A percentile compares a stretch with the other conserved stretches of the same genome.
These are phyloP conservation scores for Penicillium silybi DNA, from an alignment of 495 filamentous ascomycete species.

Conservation along the genomic window DNA sequence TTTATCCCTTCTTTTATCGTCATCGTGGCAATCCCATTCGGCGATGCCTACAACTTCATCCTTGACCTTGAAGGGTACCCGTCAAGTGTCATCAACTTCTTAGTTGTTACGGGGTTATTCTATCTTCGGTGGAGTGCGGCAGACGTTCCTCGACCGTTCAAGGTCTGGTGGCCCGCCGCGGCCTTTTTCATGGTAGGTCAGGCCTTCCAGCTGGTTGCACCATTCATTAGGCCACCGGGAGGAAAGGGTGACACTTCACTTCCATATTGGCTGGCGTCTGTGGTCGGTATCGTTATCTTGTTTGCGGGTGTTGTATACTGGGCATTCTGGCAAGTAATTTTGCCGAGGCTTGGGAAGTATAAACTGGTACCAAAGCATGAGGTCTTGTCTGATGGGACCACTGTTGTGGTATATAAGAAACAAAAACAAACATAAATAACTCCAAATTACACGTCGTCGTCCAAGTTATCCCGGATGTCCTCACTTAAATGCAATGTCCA, in stretches of 20 bases:
- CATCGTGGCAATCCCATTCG: slow-evolving; percentile 56
- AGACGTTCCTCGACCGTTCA: slow-evolving; percentile 57
- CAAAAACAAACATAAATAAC: background rate
- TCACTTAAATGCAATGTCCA: too few relatives aligned
- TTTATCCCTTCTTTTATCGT: slow-evolving; percentile 61
- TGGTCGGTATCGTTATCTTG: slow-evolving; percentile 34
- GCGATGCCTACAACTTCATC: slow-evolving; percentile 65
- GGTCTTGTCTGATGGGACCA: slow-evolving; percentile 15
- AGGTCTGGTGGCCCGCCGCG: slow-evolving; percentile 49
- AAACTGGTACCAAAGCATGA: slow-evolving; percentile 12
- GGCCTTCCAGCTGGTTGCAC: slow-evolving; percentile 34
- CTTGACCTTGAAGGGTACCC: slow-evolving; percentile 67
- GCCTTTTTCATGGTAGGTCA: slow-evolving; percentile 35
- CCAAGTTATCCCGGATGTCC: too few relatives aligned
- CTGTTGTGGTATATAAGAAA: slow-evolving; percentile 17
- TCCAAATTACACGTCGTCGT: background rate
- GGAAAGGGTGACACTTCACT: slow-evolving; percentile 35
- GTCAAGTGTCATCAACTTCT: slow-evolving; percentile 53
- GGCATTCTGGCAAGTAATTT: slow-evolving; percentile 14
- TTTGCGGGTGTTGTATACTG: slow-evolving; percentile 29
- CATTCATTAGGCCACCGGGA: slow-evolving; percentile 33
- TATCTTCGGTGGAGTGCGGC: slow-evolving; percentile 54
- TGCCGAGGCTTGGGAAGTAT: slow-evolving; percentile 10
- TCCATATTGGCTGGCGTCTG: slow-evolving; percentile 35
- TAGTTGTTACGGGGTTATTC: slow-evolving; percentile 55